phyloP scores from a whole-genome alignment of 2,329 filamentous ascomycete species.

The Trichoderma breve region DNA sequence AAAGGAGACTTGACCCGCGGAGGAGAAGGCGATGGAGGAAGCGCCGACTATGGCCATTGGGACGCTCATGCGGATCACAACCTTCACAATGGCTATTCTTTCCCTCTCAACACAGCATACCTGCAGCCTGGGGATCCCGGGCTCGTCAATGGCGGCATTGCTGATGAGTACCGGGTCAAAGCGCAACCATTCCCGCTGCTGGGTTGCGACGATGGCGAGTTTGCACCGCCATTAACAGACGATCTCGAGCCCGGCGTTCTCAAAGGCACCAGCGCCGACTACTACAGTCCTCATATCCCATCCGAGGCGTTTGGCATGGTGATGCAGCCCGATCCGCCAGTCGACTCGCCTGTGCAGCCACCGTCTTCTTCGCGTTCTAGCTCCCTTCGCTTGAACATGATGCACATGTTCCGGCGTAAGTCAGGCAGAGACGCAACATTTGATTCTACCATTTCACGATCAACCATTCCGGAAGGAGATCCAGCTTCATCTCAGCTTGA shows the following conservation, averaged over 20 bases:
- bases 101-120: neutral
- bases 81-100: neutral
- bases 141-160: neutral
- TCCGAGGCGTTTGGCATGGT: constrained; percentile 43
- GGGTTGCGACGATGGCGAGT: constrained; percentile 20
- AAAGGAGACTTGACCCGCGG: constrained; percentile 31
- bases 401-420: constrained; percentile 37
- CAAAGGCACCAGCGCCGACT: constrained; percentile 40
- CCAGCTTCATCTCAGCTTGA: neutral
- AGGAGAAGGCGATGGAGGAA: constrained; percentile 25
- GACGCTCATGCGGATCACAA: neutral
- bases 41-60: constrained; percentile 30
- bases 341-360: constrained; percentile 27
- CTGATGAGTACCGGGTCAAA: constrained; percentile 12
- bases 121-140: constrained; percentile 7
- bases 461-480: neutral
- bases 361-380: constrained; percentile 30
- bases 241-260: constrained; percentile 32
- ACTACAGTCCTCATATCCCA: constrained; percentile 42
- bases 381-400: constrained; percentile 38
- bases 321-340: constrained; percentile 25
- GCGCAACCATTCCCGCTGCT: constrained; percentile 17
- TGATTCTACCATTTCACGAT: constrained; percentile 25
- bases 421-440: constrained; percentile 33
- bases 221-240: constrained; percentile 23